Conservation (phyloP, 1,284 basidiomycete genomes). For the Pseudozyma sp. region DNA sequence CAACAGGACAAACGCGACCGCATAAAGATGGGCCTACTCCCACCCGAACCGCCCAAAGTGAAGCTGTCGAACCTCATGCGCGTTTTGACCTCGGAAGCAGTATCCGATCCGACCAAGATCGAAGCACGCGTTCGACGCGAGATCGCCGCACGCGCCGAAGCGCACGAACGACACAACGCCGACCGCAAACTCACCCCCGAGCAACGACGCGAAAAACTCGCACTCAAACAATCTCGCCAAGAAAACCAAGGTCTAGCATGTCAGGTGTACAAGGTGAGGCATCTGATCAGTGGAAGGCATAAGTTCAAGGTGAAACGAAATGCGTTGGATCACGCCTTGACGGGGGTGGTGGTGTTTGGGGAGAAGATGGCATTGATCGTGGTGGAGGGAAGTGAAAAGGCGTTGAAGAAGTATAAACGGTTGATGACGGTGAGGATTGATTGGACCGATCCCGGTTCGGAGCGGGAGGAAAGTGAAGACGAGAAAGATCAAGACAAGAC, state of each 20-base stretch:
- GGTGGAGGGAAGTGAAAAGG: constrained; percentile 89
- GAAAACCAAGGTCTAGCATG: constrained; percentile 88
- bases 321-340: constrained; percentile 87
- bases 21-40: constrained; percentile 93
- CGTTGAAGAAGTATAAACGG: constrained; percentile 86
- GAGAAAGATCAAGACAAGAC: constrained; percentile 59
- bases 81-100: constrained; percentile 93
- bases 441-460: constrained; percentile 88
- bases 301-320: constrained; percentile 97
- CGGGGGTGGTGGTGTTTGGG: constrained; percentile 89
- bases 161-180: constrained; percentile 90
- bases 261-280: constrained; percentile 87
- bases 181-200: constrained; percentile 92
- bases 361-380: constrained; percentile 89
- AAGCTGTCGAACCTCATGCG: constrained; percentile 97
- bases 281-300: constrained; percentile 89
- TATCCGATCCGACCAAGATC: constrained; percentile 96
- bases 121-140: constrained; percentile 93
- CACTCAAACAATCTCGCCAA: constrained; percentile 71
- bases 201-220: constrained; percentile 85
- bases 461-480: constrained; percentile 54
- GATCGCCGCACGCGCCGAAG: constrained; percentile 86
- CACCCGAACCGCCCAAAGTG: constrained; percentile 96
- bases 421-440: constrained; percentile 89
- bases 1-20: constrained; percentile 94